Conservation (phyloP, 768 basidiomycete genomes). For the Cantharellus anzutake region DNA sequence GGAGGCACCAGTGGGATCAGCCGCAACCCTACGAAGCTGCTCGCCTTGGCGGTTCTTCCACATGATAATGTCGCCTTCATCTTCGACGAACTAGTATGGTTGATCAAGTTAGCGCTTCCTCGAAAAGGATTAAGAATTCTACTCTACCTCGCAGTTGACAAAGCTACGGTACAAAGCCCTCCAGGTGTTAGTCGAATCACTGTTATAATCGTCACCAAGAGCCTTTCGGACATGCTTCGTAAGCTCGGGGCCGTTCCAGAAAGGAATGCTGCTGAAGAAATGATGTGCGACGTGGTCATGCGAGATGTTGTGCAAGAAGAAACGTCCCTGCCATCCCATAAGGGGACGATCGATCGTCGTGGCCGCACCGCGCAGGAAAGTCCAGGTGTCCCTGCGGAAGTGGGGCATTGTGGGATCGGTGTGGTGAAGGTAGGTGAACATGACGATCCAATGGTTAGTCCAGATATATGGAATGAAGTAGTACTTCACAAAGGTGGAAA, state of each 20-base stretch:
- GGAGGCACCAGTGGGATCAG: neutral
- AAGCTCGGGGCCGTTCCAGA: neutral
- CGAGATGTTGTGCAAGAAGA: conserved; percentile 19
- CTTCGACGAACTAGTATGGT: conserved; percentile 59
- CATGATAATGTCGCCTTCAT: conserved; percentile 78
- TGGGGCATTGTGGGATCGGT: conserved; percentile 94
- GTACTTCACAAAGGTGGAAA: conserved; percentile 51
- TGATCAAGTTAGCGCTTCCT: neutral
- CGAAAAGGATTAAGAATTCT: no score
- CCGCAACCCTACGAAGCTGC: neutral
- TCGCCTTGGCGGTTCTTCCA: conserved; percentile 43
- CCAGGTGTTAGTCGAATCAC: neutral
- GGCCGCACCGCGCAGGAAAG: conserved; percentile 84
- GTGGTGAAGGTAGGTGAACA: conserved; percentile 97
- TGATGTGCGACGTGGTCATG: conserved; percentile 91
- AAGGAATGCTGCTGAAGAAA: conserved; percentile 68
- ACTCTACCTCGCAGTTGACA: neutral
- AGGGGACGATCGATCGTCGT: conserved; percentile 75
- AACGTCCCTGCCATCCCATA: conserved; percentile 31
- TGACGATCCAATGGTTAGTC: conserved; percentile 53
- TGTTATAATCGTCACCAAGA: neutral
- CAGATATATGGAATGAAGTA: conserved; percentile 84
- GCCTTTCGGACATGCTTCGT: conserved; percentile 63
- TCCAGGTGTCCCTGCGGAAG: conserved; percentile 77
- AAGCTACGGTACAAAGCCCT: neutral